Percentiles rank a stretch among this genome's conserved stretches.
Conservation (phyloP, 2,329 filamentous ascomycete species). For the Aspergillus sp. region DNA sequence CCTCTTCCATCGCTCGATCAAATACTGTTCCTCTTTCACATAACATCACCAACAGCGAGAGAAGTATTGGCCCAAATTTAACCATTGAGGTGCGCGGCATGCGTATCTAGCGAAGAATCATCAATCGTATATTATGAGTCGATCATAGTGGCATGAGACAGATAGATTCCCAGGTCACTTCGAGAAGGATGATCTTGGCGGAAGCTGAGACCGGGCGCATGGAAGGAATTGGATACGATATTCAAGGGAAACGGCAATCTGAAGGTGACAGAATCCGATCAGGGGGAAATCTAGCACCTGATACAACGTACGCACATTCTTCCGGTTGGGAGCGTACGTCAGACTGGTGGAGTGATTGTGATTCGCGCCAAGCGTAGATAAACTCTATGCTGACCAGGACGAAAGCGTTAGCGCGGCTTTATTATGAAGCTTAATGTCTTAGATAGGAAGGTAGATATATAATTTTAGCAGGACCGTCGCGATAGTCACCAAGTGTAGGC, state of each 20-base stretch:
- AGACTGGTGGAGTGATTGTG: constrained; percentile 24
- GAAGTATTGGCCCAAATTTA: constrained; percentile 58
- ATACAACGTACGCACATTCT: constrained; percentile 44
- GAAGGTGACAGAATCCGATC: background rate
- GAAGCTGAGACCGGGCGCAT: constrained; percentile 70
- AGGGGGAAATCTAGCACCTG: background rate
- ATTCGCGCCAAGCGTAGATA: constrained; percentile 71
- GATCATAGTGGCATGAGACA: constrained; percentile 71
- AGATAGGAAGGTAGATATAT: constrained; percentile 9
- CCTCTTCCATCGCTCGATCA: constrained; percentile 19
- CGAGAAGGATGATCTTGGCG: constrained; percentile 64
- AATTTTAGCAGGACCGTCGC: background rate
- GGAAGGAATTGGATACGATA: constrained; percentile 70
- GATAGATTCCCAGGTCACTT: constrained; percentile 61
- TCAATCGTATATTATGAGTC: constrained; percentile 54
- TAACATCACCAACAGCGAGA: constrained; percentile 54
- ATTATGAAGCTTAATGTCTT: constrained; percentile 2
- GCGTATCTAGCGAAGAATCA: constrained; percentile 34
- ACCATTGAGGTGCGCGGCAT: constrained; percentile 65
- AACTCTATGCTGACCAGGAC: constrained; percentile 69
- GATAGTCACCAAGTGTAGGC: constrained; percentile 48
- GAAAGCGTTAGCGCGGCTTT: no score
- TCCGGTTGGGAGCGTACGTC: constrained; percentile 39
- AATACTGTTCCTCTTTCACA: constrained; percentile 47
- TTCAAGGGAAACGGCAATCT: constrained; percentile 63